These are phyloP conservation scores for Pyropia yezoensis DNA, from an alignment of 23 red algal genomes.

Conservation along the genomic window DNA sequence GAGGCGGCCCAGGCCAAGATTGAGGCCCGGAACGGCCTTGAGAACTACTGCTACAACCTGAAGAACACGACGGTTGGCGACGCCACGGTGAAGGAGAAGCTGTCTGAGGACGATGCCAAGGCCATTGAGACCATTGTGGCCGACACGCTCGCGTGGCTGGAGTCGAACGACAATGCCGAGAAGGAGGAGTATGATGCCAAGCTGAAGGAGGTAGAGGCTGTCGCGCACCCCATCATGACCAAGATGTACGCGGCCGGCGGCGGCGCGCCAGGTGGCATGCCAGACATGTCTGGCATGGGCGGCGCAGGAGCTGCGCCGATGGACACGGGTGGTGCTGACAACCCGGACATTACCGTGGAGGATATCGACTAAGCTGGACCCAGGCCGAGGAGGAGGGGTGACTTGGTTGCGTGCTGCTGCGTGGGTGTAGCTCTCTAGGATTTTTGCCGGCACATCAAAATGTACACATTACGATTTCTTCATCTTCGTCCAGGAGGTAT, in stretches of 20 bases:
- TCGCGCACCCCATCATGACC: constrained; percentile 89
- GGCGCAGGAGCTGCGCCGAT: constrained; percentile 26
- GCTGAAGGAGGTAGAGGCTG: constrained; percentile 85
- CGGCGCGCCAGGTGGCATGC: constrained; percentile 65
- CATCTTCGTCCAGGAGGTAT: too few species aligned
- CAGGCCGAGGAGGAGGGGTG: too few species aligned
- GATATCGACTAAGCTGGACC: background rate
- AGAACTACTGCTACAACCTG: constrained; percentile 88
- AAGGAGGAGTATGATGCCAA: constrained; percentile 87
- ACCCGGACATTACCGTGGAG: background rate
- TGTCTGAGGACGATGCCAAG: constrained; percentile 75
- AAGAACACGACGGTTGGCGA: constrained; percentile 70
- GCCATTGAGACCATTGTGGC: constrained; percentile 68
- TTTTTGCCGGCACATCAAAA: too few species aligned
- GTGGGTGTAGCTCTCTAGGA: too few species aligned
- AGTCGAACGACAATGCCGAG: constrained; percentile 68
- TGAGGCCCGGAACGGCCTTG: constrained; percentile 79
- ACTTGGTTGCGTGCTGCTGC: too few species aligned
- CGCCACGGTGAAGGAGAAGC: constrained; percentile 76
- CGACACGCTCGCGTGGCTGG: constrained; percentile 90
- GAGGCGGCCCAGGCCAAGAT: constrained; percentile 68
- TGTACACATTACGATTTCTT: too few species aligned
- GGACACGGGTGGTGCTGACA: constrained; percentile 4
- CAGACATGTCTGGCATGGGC: constrained; percentile 37
- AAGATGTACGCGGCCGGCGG: constrained; percentile 88